phyloP scores from a whole-genome alignment of 306 rosid genomes.

The Malus fusca region DNA sequence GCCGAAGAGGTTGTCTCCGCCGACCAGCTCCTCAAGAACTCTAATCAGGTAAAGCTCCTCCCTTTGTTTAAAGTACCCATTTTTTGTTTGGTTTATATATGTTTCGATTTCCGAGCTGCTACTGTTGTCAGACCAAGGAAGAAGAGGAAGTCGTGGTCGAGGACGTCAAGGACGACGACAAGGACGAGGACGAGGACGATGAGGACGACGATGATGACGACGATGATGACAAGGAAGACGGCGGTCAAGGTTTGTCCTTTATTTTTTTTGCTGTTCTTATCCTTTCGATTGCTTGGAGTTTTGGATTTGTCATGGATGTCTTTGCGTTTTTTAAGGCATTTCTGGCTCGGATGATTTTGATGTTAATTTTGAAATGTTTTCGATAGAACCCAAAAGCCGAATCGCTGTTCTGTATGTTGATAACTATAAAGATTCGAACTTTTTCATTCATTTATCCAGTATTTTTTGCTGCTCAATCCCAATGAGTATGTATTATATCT shows the following conservation, averaged over 20 bases:
- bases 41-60: slow-evolving; percentile 33
- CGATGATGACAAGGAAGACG: slow-evolving; percentile 49
- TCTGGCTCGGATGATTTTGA: neutral
- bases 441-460: neutral
- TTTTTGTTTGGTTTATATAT: neutral
- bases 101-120: neutral
- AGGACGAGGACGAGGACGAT: slow-evolving; percentile 34
- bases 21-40: slow-evolving; percentile 32
- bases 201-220: slow-evolving; percentile 47
- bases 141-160: slow-evolving; percentile 53
- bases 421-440: neutral
- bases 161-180: slow-evolving; percentile 63
- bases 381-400: neutral
- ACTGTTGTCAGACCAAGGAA: slow-evolving; percentile 27
- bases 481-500: neutral
- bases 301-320: neutral
- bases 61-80: neutral
- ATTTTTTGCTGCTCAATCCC: neutral
- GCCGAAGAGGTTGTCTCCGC: slow-evolving; percentile 5
- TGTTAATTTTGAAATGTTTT: neutral
- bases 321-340: neutral
- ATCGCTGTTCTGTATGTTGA: neutral
- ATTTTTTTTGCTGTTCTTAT: neutral
- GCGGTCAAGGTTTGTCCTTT: slow-evolving; percentile 35
- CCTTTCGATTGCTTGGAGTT: neutral